Conservation (phyloP, 768 basidiomycete genomes). For the Tylopilus vinaceipallidus region DNA sequence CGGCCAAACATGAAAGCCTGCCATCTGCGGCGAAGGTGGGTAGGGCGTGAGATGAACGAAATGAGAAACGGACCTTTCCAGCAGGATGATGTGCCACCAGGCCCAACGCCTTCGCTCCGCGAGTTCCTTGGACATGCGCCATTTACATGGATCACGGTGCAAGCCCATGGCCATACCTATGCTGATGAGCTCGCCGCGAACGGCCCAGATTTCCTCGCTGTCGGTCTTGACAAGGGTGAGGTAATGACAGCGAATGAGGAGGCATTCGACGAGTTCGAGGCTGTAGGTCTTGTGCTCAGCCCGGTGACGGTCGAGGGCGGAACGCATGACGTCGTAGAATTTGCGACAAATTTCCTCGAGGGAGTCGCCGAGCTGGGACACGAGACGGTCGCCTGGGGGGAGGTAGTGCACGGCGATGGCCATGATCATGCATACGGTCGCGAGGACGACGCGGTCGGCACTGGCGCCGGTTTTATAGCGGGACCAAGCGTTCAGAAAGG, state of each 20-base stretch:
- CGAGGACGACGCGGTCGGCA: constrained; percentile 66
- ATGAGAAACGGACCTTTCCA: constrained; percentile 60
- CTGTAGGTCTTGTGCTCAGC: constrained; percentile 59
- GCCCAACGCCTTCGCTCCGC: constrained; percentile 84
- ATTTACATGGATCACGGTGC: constrained; percentile 82
- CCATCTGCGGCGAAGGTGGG: constrained; percentile 51
- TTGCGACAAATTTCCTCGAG: constrained; percentile 61
- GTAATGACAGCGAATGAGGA: constrained; percentile 70
- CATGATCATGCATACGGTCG: constrained; percentile 74
- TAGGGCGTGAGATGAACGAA: constrained; percentile 2
- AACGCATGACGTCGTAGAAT: constrained; percentile 68
- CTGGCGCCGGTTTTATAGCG: constrained; percentile 67
- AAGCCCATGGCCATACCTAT: constrained; percentile 82
- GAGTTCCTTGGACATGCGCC: constrained; percentile 63
- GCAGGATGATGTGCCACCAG: constrained; percentile 85
- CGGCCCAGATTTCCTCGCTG: constrained; percentile 78
- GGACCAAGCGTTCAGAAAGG: constrained; percentile 66
- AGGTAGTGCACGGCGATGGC: constrained; percentile 73
- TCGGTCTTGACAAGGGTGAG: constrained; percentile 71
- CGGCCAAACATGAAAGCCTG: constrained; percentile 87
- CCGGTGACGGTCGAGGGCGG: constrained; percentile 59
- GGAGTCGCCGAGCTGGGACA: constrained; percentile 49
- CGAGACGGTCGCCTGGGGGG: constrained; percentile 59
- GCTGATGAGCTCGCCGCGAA: constrained; percentile 69
- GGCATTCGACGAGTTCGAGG: constrained; percentile 73